Evolutionary conservation across 2,329 filamentous ascomycete species (phyloP), one percentile per base, ranked within the genome.

Genomic region (Sarocladiaceae sp.): DNA sequence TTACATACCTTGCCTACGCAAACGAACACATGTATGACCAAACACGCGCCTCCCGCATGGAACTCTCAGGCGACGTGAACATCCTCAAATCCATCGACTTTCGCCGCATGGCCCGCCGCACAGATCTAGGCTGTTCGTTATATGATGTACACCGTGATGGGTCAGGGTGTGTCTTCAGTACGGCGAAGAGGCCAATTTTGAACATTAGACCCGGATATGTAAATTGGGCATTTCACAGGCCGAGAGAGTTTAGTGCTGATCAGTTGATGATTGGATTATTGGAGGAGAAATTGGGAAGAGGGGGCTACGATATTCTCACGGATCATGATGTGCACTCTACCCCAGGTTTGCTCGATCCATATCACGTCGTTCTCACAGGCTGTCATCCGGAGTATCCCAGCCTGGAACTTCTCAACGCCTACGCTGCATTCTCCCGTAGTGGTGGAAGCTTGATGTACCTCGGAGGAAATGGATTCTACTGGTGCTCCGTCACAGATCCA

Each of bases 381-480:
- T 62, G 61, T 47, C 66, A 68, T 54, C 66, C 66, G 2, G 66
- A 69, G 55, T 70, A 70, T 52, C 63, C 63, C 5, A 65, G 59
- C 8, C 44, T 60, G 23, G 42, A 62, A 22, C 61, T 60, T 15
- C 58, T 66, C 11, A 52, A 60, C 39, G 63, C 59, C 8, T 68
- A 64, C 49, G 55, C 55, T 26, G 56, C 55, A 12, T 70, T 65
- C 53, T 57, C 61, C 28, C 54, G 52, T 3, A 40, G 48, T 2
- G 67, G 68, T 10, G 66, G 68, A 2, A 64, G 60, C 50, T 52
- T 71, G 42, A 65, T 71, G 63, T 71, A 70, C 50, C 56, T 66
- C 7, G 67, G 66, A n/a, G 66, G 67, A 8, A 69, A 70, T 51
- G 66, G 67, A 13, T 69, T 67, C 57, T 69, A 69, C 56, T 69